phyloP scores from a whole-genome alignment of 768 basidiomycete species.

The Antrodiella citrinella region DNA sequence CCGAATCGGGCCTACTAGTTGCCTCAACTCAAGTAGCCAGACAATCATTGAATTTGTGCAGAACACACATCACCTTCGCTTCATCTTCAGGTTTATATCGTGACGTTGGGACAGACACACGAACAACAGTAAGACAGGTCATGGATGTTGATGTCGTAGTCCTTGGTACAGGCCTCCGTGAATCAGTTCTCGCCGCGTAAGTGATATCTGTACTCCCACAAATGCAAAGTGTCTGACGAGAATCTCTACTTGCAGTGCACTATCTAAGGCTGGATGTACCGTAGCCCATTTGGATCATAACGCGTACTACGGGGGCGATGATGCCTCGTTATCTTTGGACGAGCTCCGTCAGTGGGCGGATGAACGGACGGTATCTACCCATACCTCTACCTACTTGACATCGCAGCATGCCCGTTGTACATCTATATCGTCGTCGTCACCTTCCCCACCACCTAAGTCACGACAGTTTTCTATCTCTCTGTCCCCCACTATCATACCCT shows the following conservation, averaged over 20 bases:
- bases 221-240: neutral
- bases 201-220: too few species aligned
- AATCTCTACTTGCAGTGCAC: constrained; percentile 43
- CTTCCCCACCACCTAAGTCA: constrained; percentile 29
- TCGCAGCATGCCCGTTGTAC: constrained; percentile 28
- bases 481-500: constrained; percentile 74
- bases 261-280: constrained; percentile 81
- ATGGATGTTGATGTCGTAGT: neutral
- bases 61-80: too few species aligned
- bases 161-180: neutral
- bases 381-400: constrained; percentile 15
- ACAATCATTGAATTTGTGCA: too few species aligned
- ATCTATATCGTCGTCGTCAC: constrained; percentile 33
- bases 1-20: too few species aligned
- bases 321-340: constrained; percentile 75
- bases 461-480: constrained; percentile 83
- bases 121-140: neutral
- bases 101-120: too few species aligned
- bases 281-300: constrained; percentile 86
- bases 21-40: too few species aligned
- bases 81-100: too few species aligned
- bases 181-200: neutral
- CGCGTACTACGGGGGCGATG: constrained; percentile 74
- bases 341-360: constrained; percentile 73
- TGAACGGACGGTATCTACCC: constrained; percentile 14